Evolutionary conservation across 2,329 filamentous ascomycete genomes (phyloP).

Genomic region (Lithohypha guttulata): DNA sequence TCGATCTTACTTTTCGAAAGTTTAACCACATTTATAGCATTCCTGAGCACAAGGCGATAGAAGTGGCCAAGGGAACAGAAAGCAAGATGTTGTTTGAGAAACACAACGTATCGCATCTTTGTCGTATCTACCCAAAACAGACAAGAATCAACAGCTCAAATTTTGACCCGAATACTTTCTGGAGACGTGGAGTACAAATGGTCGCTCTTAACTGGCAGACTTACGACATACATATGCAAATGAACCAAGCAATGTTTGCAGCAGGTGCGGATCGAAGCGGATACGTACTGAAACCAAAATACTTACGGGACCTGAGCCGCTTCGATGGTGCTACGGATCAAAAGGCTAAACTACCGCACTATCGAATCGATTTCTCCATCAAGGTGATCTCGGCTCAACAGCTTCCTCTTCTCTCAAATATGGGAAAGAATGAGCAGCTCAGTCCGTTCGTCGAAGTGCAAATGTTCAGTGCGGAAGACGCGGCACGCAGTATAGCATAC

Average conservation of each 20-base stretch:
- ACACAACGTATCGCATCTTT: conserved; percentile 84
- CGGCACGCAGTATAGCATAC: conserved; percentile 60
- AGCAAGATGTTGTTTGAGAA: conserved; percentile 69
- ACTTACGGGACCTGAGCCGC: conserved; percentile 47
- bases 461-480: conserved; percentile 88
- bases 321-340: conserved; percentile 25
- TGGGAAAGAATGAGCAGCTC: conserved; percentile 63
- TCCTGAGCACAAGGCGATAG: conserved; percentile 78
- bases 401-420: conserved; percentile 67
- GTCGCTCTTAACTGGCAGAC: conserved; percentile 97
- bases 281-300: conserved; percentile 85
- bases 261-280: conserved; percentile 76
- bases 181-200: conserved; percentile 96
- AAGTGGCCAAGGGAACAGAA: conserved; percentile 63
- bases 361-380: conserved; percentile 67
- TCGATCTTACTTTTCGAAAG: conserved; percentile 63
- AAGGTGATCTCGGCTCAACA: conserved; percentile 91
- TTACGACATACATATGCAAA: conserved; percentile 86
- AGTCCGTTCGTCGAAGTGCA: conserved; percentile 94
- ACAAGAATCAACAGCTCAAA: conserved; percentile 79
- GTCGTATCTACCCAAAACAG: conserved; percentile 84
- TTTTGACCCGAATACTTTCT: conserved; percentile 87
- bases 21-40: conserved; percentile 96
- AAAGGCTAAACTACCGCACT: conserved; percentile 27
- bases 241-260: conserved; percentile 97